Evolutionary conservation across 2,329 filamentous ascomycete genomes (phyloP).

Genomic region (Falciphora oryzae): DNA sequence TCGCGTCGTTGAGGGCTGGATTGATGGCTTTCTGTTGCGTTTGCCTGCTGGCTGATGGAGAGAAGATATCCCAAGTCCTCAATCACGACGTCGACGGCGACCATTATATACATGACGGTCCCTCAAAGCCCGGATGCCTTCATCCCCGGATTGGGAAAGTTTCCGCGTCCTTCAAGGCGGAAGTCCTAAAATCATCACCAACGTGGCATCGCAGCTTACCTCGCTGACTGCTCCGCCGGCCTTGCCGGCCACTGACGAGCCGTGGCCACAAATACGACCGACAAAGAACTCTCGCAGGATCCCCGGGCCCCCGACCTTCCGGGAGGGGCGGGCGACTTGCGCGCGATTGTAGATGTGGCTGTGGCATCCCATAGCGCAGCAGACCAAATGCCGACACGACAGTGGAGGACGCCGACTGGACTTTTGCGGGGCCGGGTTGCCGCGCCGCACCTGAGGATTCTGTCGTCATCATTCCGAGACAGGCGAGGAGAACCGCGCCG

Average conservation of each 20-base stretch:
- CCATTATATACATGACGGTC: neutral
- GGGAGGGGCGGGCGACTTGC: too few species aligned
- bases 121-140: neutral
- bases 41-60: neutral
- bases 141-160: neutral
- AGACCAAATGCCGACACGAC: too few species aligned
- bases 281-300: neutral
- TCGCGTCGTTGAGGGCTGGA: too few species aligned
- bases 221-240: neutral
- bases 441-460: too few species aligned
- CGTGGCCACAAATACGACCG: neutral
- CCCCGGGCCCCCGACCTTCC: too few species aligned
- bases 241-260: neutral
- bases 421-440: too few species aligned
- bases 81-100: neutral
- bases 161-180: neutral
- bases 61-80: neutral
- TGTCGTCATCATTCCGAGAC: too few species aligned
- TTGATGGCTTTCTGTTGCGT: neutral
- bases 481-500: too few species aligned
- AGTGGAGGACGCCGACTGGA: too few species aligned
- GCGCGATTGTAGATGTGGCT: too few species aligned
- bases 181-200: neutral
- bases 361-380: too few species aligned
- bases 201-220: neutral